Base-by-base conservation (phyloP, 345 rosid genomes). In the Citrus medica region DNA sequence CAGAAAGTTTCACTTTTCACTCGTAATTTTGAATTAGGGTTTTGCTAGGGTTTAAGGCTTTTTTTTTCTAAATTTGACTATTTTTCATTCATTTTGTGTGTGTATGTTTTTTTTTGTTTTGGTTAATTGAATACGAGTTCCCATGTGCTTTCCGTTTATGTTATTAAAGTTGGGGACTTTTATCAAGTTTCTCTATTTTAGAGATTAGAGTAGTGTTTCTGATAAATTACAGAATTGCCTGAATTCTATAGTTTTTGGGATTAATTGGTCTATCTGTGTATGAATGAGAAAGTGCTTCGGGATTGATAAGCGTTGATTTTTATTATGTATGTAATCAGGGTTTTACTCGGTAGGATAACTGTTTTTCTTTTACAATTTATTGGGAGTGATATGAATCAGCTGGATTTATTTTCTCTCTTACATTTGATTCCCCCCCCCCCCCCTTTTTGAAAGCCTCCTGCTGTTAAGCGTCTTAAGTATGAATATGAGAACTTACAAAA, bases 21-120 rank as follows among this genome's bases (percentile, higher is more conserved):
- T 13, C 27, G 67, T 59, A 60, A 80, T 21, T 68, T 68, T 9
- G 22, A 32, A 33, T 9, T 33, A 55, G 85, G 89, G 86, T 78
- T 85, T 87, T 81, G 70, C 68, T 69, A 78, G 91, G 92, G 91
- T 87, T 88, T 89, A 85, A 76, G 86, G 81, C 13, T 4, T 70
- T 69, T n/a, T n/a, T 33, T 33, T 27, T 17, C 10, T 72, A 21
- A 33, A 56, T 30, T 64, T 14, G 32, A 4, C 24, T 19, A 9
- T 7, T 70, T 75, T 8, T 8, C 51, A 46, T 46, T 46, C 51
- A 46, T 6, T 12, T 56, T 75, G 25, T 12, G 51, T 33, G 35
- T 33, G 35, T 33, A 6, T 33, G 21, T 27, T 2, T 28, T 55
- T 7, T 8, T 14, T 63, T 6, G 24, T 62, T 12, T 10, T 67